Conservation (phyloP, 192 early-diverging fungal species). For the Coemansia sp. region DNA sequence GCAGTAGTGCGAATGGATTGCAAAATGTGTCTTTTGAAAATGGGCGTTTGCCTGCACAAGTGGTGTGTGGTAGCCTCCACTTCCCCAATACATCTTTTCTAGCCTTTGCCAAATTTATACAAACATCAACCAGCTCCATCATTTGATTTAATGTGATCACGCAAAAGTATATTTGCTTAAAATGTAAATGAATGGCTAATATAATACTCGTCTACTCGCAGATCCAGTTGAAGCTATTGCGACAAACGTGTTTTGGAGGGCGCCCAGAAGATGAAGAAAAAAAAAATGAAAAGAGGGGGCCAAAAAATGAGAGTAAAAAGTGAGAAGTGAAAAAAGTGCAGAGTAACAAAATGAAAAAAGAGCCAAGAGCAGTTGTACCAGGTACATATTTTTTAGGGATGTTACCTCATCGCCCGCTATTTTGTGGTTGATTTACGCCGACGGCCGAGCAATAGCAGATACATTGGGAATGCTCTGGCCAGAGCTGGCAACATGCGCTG, state of each 20-base stretch:
- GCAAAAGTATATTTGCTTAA: background rate
- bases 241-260: background rate
- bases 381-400: background rate
- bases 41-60: no score
- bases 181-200: background rate
- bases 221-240: background rate
- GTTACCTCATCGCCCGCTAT: background rate
- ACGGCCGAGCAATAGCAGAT: conserved; percentile 42
- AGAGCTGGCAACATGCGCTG: background rate
- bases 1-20: background rate
- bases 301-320: background rate
- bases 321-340: background rate
- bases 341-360: background rate
- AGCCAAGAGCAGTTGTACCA: conserved; percentile 3
- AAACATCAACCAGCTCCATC: no score
- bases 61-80: no score
- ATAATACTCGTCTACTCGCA: background rate
- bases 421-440: conserved; percentile 5
- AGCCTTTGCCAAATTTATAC: no score
- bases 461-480: conserved; percentile 22
- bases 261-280: background rate
- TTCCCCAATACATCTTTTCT: no score
- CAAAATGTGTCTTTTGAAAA: background rate
- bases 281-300: background rate
- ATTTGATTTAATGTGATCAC: background rate